phyloP scores from a whole-genome alignment of 1,284 basidiomycete genomes.

The Serendipita sp. region DNA sequence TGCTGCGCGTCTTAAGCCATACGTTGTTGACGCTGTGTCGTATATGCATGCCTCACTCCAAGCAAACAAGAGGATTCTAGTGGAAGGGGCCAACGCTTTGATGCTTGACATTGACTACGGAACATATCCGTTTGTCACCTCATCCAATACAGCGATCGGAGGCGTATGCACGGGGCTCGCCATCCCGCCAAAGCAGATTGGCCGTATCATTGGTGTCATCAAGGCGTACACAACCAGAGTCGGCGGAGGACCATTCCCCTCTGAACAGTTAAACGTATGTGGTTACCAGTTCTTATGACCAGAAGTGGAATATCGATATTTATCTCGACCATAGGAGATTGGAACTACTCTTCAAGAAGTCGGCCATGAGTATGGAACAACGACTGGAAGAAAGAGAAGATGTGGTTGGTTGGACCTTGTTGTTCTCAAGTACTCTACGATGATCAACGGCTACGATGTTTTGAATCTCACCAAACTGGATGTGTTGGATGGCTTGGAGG shows the following conservation, averaged over 20 bases:
- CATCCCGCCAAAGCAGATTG: slow-evolving; percentile 79
- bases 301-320: neutral
- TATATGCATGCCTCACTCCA: slow-evolving; percentile 75
- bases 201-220: slow-evolving; percentile 78
- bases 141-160: slow-evolving; percentile 83
- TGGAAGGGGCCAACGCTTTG: slow-evolving; percentile 94
- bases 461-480: slow-evolving; percentile 96
- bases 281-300: neutral
- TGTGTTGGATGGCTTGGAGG: slow-evolving; percentile 70
- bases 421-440: slow-evolving; percentile 81
- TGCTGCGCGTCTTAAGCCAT: slow-evolving; percentile 75
- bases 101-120: slow-evolving; percentile 99
- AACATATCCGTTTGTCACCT: slow-evolving; percentile 95
- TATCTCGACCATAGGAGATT: slow-evolving; percentile 36
- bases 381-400: slow-evolving; percentile 82
- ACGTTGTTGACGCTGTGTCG: slow-evolving; percentile 76
- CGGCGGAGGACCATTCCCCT: slow-evolving; percentile 94
- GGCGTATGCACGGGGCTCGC: slow-evolving; percentile 94
- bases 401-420: slow-evolving; percentile 98
- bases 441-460: slow-evolving; percentile 91
- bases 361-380: slow-evolving; percentile 82
- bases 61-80: slow-evolving; percentile 67
- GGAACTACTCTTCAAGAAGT: slow-evolving; percentile 89
- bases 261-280: slow-evolving; percentile 79
- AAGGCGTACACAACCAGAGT: slow-evolving; percentile 98